phyloP scores from a whole-genome alignment of 257 asterid species.

The Misopates orontium region DNA sequence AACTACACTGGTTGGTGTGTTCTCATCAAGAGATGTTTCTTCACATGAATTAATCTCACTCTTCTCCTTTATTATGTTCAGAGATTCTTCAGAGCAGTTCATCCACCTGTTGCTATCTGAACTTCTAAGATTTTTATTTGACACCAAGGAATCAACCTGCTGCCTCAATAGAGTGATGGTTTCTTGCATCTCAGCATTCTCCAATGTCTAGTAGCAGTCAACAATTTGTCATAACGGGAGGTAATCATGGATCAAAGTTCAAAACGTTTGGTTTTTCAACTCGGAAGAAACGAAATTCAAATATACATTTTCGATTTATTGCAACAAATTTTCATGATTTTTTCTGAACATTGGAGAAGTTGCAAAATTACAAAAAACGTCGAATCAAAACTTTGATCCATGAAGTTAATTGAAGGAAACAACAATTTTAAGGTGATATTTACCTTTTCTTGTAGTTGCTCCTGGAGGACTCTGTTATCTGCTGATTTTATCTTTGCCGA shows the following conservation, averaged over 20 bases:
- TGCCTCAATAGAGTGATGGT: slow-evolving; percentile 52
- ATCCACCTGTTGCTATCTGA: slow-evolving; percentile 33
- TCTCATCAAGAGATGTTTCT: slow-evolving; percentile 45
- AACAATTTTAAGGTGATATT: slow-evolving; percentile 19
- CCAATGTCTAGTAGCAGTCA: slow-evolving; percentile 41
- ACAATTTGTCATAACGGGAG: slow-evolving; percentile 22
- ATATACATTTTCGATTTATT: no score
- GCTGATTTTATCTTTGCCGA: slow-evolving; percentile 70
- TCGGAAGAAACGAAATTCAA: no score
- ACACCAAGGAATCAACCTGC: slow-evolving; percentile 50
- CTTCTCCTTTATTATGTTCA: slow-evolving; percentile 31
- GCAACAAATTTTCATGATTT: no score
- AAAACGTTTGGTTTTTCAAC: no score
- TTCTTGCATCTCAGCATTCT: slow-evolving; percentile 69
- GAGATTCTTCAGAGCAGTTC: slow-evolving; percentile 39
- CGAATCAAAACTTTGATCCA: no score
- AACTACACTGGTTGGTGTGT: slow-evolving; percentile 54
- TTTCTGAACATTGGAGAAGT: no score
- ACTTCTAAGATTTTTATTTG: slow-evolving; percentile 40
- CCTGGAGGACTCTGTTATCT: slow-evolving; percentile 87
- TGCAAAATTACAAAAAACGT: no score
- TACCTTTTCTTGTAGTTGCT: slow-evolving; percentile 76
- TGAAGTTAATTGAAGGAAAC: not conserved
- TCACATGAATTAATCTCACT: slow-evolving; percentile 37
- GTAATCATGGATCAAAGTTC: not conserved